Evolutionary conservation across 225 moss, liverwort and hornwort species (phyloP), one percentile per base, ranked within the genome.

Genomic region (Polytrichum formosum): DNA sequence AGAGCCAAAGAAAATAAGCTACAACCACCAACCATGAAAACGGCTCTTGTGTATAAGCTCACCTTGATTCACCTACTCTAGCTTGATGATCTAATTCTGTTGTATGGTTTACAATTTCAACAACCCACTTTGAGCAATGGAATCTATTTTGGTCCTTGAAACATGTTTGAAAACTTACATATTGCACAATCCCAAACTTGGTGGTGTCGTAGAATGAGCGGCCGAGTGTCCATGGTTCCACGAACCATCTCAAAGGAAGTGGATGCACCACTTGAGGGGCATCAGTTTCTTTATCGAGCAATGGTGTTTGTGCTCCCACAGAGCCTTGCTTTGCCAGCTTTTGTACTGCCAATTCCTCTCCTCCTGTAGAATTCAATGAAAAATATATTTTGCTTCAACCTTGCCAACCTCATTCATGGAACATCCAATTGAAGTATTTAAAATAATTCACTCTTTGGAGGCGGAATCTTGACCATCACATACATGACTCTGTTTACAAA

Each of bases 181-280:
- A 94, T 73, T 97, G 94, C 67, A 97, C 97, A 59, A 97, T 97
- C 9, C 94, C 97, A 80, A 97, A 97, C 70, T 92, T 97, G 19
- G 85, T 85, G 75, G 90, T 91, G 35, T 77, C 82, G 66, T 88
- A 88, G 31, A 97, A 94, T 76, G 91, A 83, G 73, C 85, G 84
- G 68, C 94, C 94, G 60, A 97, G 73, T 62, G 75, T 82, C 94
- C 94, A 97, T 64, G 78, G 74, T 20, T 80, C 60, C 26, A 90
- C 70, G 58, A 84, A 65, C 83, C 80, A 87, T 76, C 81, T 91
- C 60, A 97, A 5, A 72, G 97, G 97, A 30, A 79, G 25, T 56
- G 89, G 90, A 78, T 94, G 97, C 69, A 87, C 88, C 67, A 91
- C 28, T 64, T 79, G 75, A 23, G 72, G 85, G 67, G 81, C 83